Base-by-base conservation (phyloP, 2,329 filamentous ascomycete genomes). In the Nothophaeocryptopus gaeumannii region DNA sequence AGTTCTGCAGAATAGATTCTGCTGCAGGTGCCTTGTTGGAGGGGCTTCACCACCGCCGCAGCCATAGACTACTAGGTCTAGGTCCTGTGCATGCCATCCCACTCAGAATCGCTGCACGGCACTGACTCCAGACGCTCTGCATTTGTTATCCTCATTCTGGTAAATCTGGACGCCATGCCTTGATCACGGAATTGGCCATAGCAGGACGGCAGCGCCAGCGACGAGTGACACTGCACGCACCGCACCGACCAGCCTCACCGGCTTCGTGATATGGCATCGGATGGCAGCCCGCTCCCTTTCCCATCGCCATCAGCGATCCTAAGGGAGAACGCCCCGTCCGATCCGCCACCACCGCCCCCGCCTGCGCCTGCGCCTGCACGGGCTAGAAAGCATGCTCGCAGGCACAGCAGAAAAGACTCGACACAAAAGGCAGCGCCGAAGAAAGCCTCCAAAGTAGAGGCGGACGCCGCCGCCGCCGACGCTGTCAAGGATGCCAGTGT, bases 231-330 rank as follows among this genome's bases (percentile, higher is more conserved):
- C 20, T 26, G 4, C 3, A 26, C 20, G 20, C 20, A 26, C 20
- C 20, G 20, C 20, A 26, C 20, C 20, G 20, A 26, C 20, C 20
- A 26, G 20, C 20, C 20, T 26, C 20, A 26, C 20, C 20, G 20
- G 20, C 20, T 16, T 11, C 16, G 33, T 20, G 50, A 48, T 46
- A 75, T 75, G 73, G 72, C 73, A 54, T 26, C 20, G 7, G 81
- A 83, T 71, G 75, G 74, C 58, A 79, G 51, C 42, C 56, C 50
- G 32, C 50, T 82, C 69, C 77, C 74, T 64, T 81, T 83, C 58
- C 79, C 81, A 53, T 80, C 79, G 44, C 79, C 80, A 47, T 78
- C 79, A 54, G 75, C 76, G 67, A 80, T 78, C 64, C 73, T 76
- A 51, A 66, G 67, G 37, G 50, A 51, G 34, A 31, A 49, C 44